Conservation (phyloP, 139 green algal genomes). For the Zygnema circumcarinatum region DNA sequence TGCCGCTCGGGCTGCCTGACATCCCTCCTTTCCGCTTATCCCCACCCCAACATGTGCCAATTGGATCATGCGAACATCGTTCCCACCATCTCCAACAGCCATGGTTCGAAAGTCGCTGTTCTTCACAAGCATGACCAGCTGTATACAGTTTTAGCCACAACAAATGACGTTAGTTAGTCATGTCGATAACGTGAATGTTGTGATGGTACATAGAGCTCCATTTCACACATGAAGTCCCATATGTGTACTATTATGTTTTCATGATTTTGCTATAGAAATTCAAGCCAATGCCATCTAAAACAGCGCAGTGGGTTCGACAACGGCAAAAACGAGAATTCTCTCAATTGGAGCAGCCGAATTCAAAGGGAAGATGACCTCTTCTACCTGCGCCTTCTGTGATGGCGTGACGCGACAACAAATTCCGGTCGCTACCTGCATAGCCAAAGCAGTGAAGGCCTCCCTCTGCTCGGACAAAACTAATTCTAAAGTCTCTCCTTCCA, state of each 20-base stretch:
- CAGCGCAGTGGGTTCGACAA: too few relatives aligned
- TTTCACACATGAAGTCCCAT: too few relatives aligned
- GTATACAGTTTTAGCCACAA: neutral
- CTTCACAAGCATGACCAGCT: constrained; percentile 55
- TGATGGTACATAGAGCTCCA: too few relatives aligned
- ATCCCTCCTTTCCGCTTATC: constrained; percentile 62
- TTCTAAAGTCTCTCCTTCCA: constrained; percentile 46
- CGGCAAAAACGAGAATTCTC: too few relatives aligned
- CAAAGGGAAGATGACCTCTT: too few relatives aligned
- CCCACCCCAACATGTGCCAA: constrained; percentile 62
- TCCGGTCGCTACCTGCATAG: constrained; percentile 11
- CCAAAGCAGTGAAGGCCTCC: constrained; percentile 40
- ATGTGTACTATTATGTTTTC: too few relatives aligned
- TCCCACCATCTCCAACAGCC: constrained; percentile 63
- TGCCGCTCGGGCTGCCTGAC: constrained; percentile 36
- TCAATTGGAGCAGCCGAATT: too few relatives aligned
- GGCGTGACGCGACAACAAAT: constrained; percentile 73
- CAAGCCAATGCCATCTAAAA: too few relatives aligned
- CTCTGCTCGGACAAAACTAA: constrained; percentile 28
- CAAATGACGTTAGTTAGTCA: too few relatives aligned
- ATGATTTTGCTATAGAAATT: too few relatives aligned
- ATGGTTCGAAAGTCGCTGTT: constrained; percentile 45
- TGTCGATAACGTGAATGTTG: too few relatives aligned
- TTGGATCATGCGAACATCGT: constrained; percentile 68
- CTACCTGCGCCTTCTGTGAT: constrained; percentile 67